Evolutionary conservation across 345 rosid genomes (phyloP), one percentile per base, ranked within the genome.

Genomic region (Populus alba): DNA sequence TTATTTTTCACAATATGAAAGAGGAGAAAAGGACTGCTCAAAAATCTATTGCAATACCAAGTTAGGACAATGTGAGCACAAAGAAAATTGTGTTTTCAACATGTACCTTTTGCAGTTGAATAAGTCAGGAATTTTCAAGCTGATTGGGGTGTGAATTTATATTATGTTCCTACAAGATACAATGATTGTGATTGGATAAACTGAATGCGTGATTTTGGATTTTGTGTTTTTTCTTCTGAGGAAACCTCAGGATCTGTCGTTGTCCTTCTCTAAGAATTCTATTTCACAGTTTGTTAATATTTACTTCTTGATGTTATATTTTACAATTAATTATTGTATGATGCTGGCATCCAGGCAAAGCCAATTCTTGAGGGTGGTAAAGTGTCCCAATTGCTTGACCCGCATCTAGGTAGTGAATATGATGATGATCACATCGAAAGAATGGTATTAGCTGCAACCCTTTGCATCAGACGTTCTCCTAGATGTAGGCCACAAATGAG

Each of bases 371-470:
- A 86, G 78, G 89, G 85, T 65, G 93, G 91, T 29, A 87, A 90
- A 83, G 75, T 84, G 81, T 87, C 89, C 8, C 87, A 89, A 77
- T 80, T 97, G 83, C 90, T 97, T 59, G 97, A 92, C 87, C 92
- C 93, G 70, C 83, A 78, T 67, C 70, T 97, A 74, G 90, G 75
- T 33, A 27, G 78, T 62, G 85, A 83, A 69, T 68, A 77, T 57
- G 85, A 86, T 70, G 76, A 78, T 9, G 84, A 87, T 70, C 85
- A 87, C 71, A 85, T 91, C 38, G 94, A 91, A 73, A 89, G 92
- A 78, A 89, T 97, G 89, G 87, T 91, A 72, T 84, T 94, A 84
- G 97, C 96, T 29, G 98, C 98, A 66, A 90, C 87, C 51, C 86
- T 94, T 66, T 92, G 94, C 87, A 87, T 94, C 78, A 90, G 90